phyloP scores from a whole-genome alignment of 2,329 filamentous ascomycete species.

The Huntiella omanensis region DNA sequence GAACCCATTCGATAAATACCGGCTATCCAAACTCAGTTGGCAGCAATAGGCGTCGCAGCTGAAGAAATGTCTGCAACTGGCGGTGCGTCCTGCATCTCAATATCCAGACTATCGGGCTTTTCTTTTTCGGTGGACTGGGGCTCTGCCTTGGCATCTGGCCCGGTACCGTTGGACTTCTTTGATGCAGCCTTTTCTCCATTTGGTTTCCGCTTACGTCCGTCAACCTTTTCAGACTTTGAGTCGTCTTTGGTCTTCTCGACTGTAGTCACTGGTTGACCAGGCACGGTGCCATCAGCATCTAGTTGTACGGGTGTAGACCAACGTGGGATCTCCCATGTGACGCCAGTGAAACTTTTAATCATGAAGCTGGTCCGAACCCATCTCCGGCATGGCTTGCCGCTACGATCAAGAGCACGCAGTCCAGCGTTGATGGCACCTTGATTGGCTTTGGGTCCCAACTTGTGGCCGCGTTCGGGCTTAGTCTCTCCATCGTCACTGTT shows the following conservation, averaged over 20 bases:
- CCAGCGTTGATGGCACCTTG: conserved; percentile 94
- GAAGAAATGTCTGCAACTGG: conserved; percentile 31
- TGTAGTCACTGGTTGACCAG: background rate
- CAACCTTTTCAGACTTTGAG: background rate
- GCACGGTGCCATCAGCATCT: conserved; percentile 14
- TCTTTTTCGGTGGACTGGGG: conserved; percentile 29
- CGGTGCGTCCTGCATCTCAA: conserved; percentile 35
- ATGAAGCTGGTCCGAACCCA: conserved; percentile 72
- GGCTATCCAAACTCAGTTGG: conserved; percentile 16
- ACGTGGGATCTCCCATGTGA: conserved; percentile 60
- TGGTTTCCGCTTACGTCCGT: background rate
- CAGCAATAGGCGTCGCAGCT: conserved; percentile 29
- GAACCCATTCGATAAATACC: no score
- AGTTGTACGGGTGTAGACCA: conserved; percentile 60
- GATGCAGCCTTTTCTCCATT: background rate
- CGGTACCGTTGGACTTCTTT: conserved; percentile 17
- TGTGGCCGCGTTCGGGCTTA: conserved; percentile 40
- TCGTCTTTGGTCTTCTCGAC: background rate
- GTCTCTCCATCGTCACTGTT: conserved; percentile 41
- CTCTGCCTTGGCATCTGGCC: conserved; percentile 13
- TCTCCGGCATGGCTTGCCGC: conserved; percentile 76
- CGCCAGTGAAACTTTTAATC: conserved; percentile 84
- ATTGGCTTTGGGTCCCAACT: conserved; percentile 90
- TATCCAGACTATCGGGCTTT: conserved; percentile 30
- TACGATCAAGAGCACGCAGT: conserved; percentile 80